These are phyloP conservation scores for Malus hybrid DNA, from an alignment of 331 rosid species.

Conservation along the genomic window DNA sequence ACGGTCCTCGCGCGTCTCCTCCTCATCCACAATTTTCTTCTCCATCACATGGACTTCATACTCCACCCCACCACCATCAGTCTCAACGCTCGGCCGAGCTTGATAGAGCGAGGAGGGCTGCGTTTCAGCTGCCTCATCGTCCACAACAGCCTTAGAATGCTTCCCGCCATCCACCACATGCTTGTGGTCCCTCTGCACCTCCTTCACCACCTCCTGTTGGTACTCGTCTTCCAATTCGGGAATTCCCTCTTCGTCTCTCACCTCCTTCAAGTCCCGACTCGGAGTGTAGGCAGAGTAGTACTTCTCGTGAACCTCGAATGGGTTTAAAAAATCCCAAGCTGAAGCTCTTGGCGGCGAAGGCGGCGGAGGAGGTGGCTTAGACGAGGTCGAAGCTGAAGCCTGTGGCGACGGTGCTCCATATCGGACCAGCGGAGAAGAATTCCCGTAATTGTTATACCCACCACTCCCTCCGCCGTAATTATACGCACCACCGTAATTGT, in stretches of 20 bases:
- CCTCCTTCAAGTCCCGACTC: constrained; percentile 70
- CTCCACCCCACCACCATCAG: constrained; percentile 27
- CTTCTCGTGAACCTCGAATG: constrained; percentile 36
- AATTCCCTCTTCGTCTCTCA: constrained; percentile 89
- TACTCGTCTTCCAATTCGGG: constrained; percentile 90
- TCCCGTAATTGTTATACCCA: constrained; percentile 23
- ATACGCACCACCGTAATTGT: constrained; percentile 3
- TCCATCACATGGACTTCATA: constrained; percentile 73
- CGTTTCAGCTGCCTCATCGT: constrained; percentile 16
- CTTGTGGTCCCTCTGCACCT: constrained; percentile 61
- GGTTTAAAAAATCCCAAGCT: constrained; percentile 71
- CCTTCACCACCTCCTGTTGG: constrained; percentile 70
- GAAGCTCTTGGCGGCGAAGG: constrained; percentile 77
- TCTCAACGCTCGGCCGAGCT: constrained; percentile 41
- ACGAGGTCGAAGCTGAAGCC: constrained; percentile 22
- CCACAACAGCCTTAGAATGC: constrained; percentile 19
- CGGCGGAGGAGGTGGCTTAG: constrained; percentile 69
- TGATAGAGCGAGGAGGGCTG: constrained; percentile 32
- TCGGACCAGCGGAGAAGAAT: constrained; percentile 24
- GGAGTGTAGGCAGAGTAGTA: constrained; percentile 43
- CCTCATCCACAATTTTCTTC: constrained; percentile 64
- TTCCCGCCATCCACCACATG: constrained; percentile 25
- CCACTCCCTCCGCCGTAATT: neutral
- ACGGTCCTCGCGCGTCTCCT: constrained; percentile 42
- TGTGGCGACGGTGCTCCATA: constrained; percentile 6